Conservation (phyloP, 129 eudicot species). For the Saussurea involucrata region DNA sequence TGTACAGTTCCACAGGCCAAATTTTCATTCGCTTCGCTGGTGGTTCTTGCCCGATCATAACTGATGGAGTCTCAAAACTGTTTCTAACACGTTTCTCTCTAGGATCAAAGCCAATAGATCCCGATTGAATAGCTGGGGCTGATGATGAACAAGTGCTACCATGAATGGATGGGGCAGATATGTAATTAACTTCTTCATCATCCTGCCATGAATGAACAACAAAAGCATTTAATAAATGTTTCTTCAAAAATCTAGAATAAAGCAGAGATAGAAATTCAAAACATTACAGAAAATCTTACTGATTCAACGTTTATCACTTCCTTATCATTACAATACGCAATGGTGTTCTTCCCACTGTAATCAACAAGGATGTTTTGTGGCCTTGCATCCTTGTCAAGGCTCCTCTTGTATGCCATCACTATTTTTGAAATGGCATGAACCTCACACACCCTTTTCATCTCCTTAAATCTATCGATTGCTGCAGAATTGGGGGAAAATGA, state of each 20-base stretch:
- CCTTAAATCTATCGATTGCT: slow-evolving; percentile 45
- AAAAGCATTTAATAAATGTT: background rate
- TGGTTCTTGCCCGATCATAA: background rate
- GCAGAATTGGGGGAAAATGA: background rate
- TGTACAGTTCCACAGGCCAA: slow-evolving; percentile 59
- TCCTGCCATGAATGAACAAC: slow-evolving; percentile 11
- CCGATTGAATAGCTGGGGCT: slow-evolving; percentile 7
- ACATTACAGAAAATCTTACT: slow-evolving; percentile 17
- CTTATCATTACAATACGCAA: slow-evolving; percentile 2
- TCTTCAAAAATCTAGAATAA: background rate
- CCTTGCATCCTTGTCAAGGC: slow-evolving; percentile 25
- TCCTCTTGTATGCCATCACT: slow-evolving; percentile 12
- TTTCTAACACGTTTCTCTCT: background rate
- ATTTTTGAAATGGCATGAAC: slow-evolving; percentile 14
- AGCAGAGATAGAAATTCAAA: background rate
- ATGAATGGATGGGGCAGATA: background rate
- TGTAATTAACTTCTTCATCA: background rate
- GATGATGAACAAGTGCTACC: slow-evolving; percentile 20
- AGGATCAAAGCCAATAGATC: slow-evolving; percentile 1
- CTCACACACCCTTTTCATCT: slow-evolving; percentile 21
- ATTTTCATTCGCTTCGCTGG: slow-evolving; percentile 46
- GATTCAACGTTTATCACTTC: slow-evolving; percentile 4
- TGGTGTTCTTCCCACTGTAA: slow-evolving; percentile 37
- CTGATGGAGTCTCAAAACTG: background rate
- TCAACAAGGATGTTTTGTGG: slow-evolving; percentile 24